Evolutionary conservation across 1,284 basidiomycete species (phyloP).

Genomic region (Pterula multifida): DNA sequence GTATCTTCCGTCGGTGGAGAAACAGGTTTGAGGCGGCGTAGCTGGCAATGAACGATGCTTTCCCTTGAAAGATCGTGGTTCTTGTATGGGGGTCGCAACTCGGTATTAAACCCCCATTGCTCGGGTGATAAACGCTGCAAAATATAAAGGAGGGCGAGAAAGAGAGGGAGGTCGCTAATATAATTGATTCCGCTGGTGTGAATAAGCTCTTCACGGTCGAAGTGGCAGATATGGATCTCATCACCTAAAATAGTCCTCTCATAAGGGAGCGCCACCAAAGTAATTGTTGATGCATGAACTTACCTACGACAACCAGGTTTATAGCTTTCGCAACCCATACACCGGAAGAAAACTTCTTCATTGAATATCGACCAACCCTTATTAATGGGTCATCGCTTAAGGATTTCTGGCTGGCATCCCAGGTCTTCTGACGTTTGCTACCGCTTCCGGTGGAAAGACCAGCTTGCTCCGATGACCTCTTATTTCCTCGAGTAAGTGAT

Average conservation of each 20-base stretch:
- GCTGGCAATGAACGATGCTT: neutral
- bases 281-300: slow-evolving; percentile 5
- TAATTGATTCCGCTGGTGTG: slow-evolving; percentile 16
- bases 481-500: neutral
- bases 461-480: neutral
- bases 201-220: slow-evolving; percentile 17
- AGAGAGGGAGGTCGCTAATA: slow-evolving; percentile 18
- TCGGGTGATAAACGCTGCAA: slow-evolving; percentile 17
- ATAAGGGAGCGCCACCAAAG: neutral
- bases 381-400: neutral
- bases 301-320: slow-evolving; percentile 14
- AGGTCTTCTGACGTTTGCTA: neutral
- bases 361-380: neutral
- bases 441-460: neutral
- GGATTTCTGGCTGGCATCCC: too few species aligned
- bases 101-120: slow-evolving; percentile 17
- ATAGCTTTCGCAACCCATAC: slow-evolving; percentile 12
- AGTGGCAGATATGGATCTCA: slow-evolving; percentile 16
- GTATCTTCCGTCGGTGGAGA: neutral
- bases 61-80: neutral
- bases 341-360: neutral
- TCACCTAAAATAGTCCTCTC: slow-evolving; percentile 11
- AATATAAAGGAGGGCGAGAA: slow-evolving; percentile 18
- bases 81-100: neutral
- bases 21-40: neutral